Base-by-base conservation (phyloP, 441 rosid species). In the Biscutella laevigata region DNA sequence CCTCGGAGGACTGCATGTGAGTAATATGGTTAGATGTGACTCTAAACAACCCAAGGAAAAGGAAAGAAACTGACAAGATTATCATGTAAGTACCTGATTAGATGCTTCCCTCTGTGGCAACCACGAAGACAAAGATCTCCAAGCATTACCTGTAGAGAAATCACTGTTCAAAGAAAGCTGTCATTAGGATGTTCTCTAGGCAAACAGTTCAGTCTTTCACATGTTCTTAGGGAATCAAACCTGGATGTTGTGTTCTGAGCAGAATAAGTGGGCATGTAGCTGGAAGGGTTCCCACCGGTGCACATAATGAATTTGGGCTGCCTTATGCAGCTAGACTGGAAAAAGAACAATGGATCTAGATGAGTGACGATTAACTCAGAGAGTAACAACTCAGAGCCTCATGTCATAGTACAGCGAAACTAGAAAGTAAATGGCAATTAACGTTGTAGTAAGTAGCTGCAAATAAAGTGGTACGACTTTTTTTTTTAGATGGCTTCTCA, bases 41-140 rank as follows among this genome's bases (percentile, higher is more conserved):
- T 30, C 10, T 29, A 37, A 44, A 19, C 28, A 20, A n/a, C n/a
- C 40, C 36, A 34, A 41, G 25, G 14, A 6, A 35, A 25, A 13
- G 17, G n/a, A 29, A 12, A 21, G 14, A 28, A 15, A 15, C 33
- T 22, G 20, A 37, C 4, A 45, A 12, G 11, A 33, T 58, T 19
- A 24, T 54, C 9, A 22, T 29, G 25, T 2, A 20, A 12, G 2
- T 34, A 88, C 95, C 94, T 79, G 91, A 62, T 64, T 54, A 53
- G 84, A 73, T 41, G 82, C 56, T 74, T 73, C 82, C 74, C 92
- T 68, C 66, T 62, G 86, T 39, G 88, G 98, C 77, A 88, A 77
- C 98, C 91, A 86, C 6, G 95, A 75, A 46, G 96, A 78, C 49
- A 88, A 38, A 56, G 78, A 83, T 71, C 96, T 80, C 96, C 94